A percentile compares a stretch with the other conserved stretches of the same genome.
Conservation (phyloP, 2,329 filamentous ascomycete species). For the Teratosphaeriaceae sp. region DNA sequence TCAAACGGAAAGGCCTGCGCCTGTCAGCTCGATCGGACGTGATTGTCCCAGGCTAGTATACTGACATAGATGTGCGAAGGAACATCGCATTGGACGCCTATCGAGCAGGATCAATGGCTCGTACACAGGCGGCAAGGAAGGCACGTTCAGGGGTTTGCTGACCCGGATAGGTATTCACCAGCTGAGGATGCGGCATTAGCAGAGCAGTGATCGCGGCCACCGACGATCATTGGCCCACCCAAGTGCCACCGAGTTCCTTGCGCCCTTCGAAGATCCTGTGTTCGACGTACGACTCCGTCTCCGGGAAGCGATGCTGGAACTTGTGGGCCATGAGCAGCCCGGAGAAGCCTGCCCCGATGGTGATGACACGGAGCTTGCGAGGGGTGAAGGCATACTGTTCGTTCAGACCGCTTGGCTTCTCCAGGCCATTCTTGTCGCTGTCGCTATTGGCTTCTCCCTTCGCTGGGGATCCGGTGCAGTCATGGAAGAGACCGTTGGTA, state of each 20-base stretch:
- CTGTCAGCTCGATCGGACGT: not conserved
- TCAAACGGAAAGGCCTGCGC: slow-evolving; percentile 27
- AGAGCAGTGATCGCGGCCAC: not conserved
- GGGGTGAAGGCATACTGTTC: not conserved
- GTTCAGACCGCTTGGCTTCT: not conserved
- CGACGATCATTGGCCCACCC: slow-evolving; percentile 6
- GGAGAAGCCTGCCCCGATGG: slow-evolving; percentile 27
- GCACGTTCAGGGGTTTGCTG: no score
- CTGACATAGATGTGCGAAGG: slow-evolving; percentile 28
- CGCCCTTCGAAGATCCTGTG: slow-evolving; percentile 35
- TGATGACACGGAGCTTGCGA: slow-evolving; percentile 17
- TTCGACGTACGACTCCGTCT: slow-evolving; percentile 25
- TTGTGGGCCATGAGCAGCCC: slow-evolving; percentile 35
- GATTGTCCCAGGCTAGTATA: slow-evolving; percentile 7
- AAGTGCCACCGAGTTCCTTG: slow-evolving; percentile 32
- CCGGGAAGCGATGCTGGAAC: slow-evolving; percentile 26
- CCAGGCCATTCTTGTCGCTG: no score
- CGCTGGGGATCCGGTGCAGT: not conserved
- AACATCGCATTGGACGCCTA: slow-evolving; percentile 1
- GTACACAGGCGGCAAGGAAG: no score
- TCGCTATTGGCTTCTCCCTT: not conserved
- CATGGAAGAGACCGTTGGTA: not conserved
- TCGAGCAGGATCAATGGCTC: no score
- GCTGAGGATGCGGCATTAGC: not conserved
- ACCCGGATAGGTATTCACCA: slow-evolving; percentile 1